Evolutionary conservation across 192 early-diverging fungal genomes (phyloP).

Genomic region (Backusella australiensis): DNA sequence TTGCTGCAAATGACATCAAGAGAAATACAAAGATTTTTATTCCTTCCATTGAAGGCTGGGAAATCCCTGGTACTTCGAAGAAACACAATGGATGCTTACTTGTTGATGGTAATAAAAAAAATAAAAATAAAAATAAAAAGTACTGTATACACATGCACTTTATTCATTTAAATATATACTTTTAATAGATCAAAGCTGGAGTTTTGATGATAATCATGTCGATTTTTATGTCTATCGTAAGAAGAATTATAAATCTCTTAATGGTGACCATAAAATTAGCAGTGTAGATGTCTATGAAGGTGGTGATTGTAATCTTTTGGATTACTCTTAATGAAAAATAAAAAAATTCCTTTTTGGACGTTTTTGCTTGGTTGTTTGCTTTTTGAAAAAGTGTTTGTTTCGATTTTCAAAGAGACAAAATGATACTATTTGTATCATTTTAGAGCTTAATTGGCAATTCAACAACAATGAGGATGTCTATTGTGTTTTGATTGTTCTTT

Average conservation of each 20-base stretch:
- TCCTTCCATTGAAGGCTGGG: conserved; percentile 31
- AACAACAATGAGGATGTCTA: too few species aligned
- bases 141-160: background rate
- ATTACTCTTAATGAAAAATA: conserved; percentile 43
- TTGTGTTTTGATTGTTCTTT: too few species aligned
- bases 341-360: conserved; percentile 29
- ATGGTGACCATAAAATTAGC: conserved; percentile 21
- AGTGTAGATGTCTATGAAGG: conserved; percentile 40
- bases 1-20: conserved; percentile 36
- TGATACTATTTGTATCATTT: too few species aligned
- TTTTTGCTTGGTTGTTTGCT: too few species aligned
- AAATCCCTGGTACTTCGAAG: conserved; percentile 24
- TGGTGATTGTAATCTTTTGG: conserved; percentile 31
- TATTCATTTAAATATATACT: background rate
- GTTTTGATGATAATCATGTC: conserved; percentile 31
- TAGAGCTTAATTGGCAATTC: too few species aligned
- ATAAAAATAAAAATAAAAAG: too few species aligned
- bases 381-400: too few species aligned
- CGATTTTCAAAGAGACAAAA: too few species aligned
- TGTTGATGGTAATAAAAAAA: conserved; percentile 24
- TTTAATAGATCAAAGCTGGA: conserved; percentile 32
- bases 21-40: conserved; percentile 34
- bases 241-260: conserved; percentile 27
- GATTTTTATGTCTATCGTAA: conserved; percentile 29
- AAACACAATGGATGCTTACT: conserved; percentile 36